A percentile compares a stretch with the other conserved stretches of the same genome.
Conservation (phyloP, 495 filamentous ascomycete species). For the Trichoderma erinaceum region DNA sequence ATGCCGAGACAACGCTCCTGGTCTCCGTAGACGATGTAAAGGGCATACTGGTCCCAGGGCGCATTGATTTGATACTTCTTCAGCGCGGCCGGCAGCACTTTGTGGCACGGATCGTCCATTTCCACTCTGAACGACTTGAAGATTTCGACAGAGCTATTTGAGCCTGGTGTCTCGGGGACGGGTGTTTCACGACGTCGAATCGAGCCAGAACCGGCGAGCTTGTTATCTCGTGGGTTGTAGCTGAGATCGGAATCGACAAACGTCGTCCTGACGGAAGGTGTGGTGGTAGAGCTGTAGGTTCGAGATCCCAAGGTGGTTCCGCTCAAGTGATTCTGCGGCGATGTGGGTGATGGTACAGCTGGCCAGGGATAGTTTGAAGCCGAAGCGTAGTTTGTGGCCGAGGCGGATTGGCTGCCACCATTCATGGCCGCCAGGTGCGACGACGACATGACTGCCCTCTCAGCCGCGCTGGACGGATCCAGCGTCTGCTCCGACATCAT, state of each 20-base stretch:
- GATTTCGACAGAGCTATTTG: constrained; percentile 68
- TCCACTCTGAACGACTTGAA: constrained; percentile 97
- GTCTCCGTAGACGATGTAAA: constrained; percentile 97
- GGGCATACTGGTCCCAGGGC: constrained; percentile 91
- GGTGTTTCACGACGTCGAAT: constrained; percentile 47
- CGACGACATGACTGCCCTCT: constrained; percentile 62
- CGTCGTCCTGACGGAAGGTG: constrained; percentile 40
- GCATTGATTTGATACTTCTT: constrained; percentile 98
- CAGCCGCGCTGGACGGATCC: constrained; percentile 47
- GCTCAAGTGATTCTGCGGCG: constrained; percentile 48
- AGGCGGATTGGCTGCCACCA: constrained; percentile 45
- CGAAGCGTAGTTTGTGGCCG: constrained; percentile 49
- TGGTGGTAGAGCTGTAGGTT: constrained; percentile 46
- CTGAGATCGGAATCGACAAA: constrained; percentile 45
- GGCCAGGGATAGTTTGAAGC: constrained; percentile 61
- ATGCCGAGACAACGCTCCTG: constrained; percentile 89
- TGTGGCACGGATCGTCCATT: constrained; percentile 96
- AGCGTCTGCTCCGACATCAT: constrained; percentile 51
- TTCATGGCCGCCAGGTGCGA: constrained; percentile 72
- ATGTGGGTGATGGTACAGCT: constrained; percentile 78
- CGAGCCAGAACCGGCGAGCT: constrained; percentile 24
- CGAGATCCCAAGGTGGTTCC: constrained; percentile 51
- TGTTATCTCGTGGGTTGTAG: constrained; percentile 38
- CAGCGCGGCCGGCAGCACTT: constrained; percentile 89
- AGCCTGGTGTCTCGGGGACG: constrained; percentile 44